These are phyloP conservation scores for Eucalyptus rudis DNA, from an alignment of 345 rosid species.

Conservation along the genomic window DNA sequence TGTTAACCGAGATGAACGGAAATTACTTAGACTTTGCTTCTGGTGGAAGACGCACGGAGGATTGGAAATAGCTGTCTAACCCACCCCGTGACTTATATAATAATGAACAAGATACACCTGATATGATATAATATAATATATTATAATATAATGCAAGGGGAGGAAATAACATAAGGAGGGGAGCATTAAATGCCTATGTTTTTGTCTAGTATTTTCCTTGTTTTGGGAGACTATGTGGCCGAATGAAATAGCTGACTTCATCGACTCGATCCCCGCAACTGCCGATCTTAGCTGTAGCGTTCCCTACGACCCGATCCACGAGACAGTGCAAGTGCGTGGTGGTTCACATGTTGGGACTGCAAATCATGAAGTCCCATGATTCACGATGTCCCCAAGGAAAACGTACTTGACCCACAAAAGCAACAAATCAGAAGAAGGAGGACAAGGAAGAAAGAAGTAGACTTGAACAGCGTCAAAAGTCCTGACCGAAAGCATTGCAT, in stretches of 20 bases:
- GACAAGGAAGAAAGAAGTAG: not conserved
- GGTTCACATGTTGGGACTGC: not conserved
- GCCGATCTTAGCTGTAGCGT: not conserved
- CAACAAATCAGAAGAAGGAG: not conserved
- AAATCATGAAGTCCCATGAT: not conserved
- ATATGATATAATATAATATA: not conserved
- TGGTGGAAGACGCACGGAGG: not conserved
- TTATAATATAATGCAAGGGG: no score
- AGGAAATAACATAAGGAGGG: not conserved
- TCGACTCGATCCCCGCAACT: not conserved
- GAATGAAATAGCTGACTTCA: not conserved
- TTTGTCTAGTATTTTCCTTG: not conserved
- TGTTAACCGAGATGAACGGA: not conserved
- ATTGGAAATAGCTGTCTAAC: not conserved
- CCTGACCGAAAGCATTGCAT: not conserved
- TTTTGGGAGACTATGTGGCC: not conserved
- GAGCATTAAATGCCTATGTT: not conserved
- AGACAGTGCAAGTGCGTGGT: not conserved
- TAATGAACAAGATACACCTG: not conserved
- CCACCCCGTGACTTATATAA: not conserved
- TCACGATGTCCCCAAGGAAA: not conserved
- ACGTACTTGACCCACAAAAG: not conserved
- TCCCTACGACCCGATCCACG: not conserved
- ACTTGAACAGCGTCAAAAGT: not conserved
- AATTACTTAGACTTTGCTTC: not conserved